Evolutionary conservation across 495 filamentous ascomycete species (phyloP).

Genomic region (Neurospora sp.): DNA sequence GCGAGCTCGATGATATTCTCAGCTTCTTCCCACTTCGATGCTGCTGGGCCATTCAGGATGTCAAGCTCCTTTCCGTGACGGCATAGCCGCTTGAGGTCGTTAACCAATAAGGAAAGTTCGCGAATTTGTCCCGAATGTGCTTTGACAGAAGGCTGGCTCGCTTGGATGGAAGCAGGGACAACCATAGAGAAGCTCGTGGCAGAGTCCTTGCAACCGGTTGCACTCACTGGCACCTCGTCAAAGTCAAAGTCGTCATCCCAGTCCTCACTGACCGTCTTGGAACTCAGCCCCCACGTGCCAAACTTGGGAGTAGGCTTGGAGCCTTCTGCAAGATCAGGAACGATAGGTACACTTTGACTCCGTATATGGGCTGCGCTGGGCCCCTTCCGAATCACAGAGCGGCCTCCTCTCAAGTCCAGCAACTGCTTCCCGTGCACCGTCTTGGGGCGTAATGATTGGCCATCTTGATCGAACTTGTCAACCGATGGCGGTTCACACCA

Average conservation of each 20-base stretch:
- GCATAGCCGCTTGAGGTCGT: conserved; percentile 54
- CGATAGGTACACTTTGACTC: conserved; percentile 91
- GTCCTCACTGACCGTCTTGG: conserved; percentile 73
- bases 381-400: conserved; percentile 61
- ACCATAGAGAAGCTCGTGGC: conserved; percentile 50
- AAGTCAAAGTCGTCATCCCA: conserved; percentile 84
- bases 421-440: conserved; percentile 89
- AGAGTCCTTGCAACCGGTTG: conserved; percentile 29
- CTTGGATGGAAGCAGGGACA: conserved; percentile 73
- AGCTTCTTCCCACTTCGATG: conserved; percentile 70
- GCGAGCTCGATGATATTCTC: conserved; percentile 81
- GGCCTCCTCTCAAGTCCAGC: conserved; percentile 59
- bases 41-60: conserved; percentile 51
- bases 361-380: conserved; percentile 72
- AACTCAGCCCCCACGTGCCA: conserved; percentile 78
- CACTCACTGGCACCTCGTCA: conserved; percentile 40
- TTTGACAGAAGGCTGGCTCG: conserved; percentile 72
- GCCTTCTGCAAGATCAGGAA: conserved; percentile 49
- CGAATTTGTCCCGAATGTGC: conserved; percentile 82
- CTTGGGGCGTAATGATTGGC: conserved; percentile 60
- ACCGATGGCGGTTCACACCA: conserved; percentile 65
- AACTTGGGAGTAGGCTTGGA: conserved; percentile 62
- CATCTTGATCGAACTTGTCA: conserved; percentile 43
- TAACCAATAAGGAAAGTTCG: conserved; percentile 70
- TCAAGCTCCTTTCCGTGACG: conserved; percentile 62